A percentile compares a stretch with the other conserved stretches of the same genome.
Evolutionary conservation across 1,139 yeast genomes (phyloP).

Genomic region (Debaryomyces nepalensis): DNA sequence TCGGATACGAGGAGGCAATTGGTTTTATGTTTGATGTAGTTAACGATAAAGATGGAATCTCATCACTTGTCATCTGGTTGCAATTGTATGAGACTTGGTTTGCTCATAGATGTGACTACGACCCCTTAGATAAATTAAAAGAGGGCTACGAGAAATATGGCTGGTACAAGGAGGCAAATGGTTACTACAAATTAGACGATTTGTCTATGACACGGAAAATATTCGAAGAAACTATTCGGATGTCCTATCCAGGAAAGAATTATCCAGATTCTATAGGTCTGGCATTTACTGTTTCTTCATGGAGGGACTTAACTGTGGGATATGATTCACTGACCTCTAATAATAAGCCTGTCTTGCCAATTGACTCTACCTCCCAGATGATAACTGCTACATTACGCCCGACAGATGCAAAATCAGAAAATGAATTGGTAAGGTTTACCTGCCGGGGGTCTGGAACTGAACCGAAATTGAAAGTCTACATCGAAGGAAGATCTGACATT

Average conservation of each 20-base stretch:
- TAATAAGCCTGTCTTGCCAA: conserved; percentile 66
- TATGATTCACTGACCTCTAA: conserved; percentile 71
- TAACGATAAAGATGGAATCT: conserved; percentile 91
- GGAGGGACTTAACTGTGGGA: conserved; percentile 88
- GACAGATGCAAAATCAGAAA: conserved; percentile 23
- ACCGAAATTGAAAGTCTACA: conserved; percentile 89
- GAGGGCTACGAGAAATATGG: conserved; percentile 71
- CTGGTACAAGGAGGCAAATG: conserved; percentile 81
- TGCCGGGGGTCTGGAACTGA: conserved; percentile 96
- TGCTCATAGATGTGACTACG: conserved; percentile 27
- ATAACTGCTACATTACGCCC: conserved; percentile 60
- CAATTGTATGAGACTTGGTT: conserved; percentile 67
- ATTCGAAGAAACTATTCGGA: conserved; percentile 51
- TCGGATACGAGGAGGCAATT: conserved; percentile 94
- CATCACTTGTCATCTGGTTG: conserved; percentile 79
- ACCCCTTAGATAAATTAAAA: conserved; percentile 55
- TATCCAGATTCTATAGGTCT: conserved; percentile 55
- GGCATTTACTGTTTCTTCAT: conserved; percentile 54
- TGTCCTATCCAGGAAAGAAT: conserved; percentile 35
- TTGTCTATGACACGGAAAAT: conserved; percentile 55
- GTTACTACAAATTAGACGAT: conserved; percentile 74
- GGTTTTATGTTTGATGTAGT: conserved; percentile 91
- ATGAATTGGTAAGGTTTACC: conserved; percentile 67
- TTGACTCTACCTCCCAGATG: conserved; percentile 80
- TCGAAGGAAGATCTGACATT: conserved; percentile 66